phyloP scores from a whole-genome alignment of 2,329 filamentous ascomycete species.

The Botrytis pseudocinerea region DNA sequence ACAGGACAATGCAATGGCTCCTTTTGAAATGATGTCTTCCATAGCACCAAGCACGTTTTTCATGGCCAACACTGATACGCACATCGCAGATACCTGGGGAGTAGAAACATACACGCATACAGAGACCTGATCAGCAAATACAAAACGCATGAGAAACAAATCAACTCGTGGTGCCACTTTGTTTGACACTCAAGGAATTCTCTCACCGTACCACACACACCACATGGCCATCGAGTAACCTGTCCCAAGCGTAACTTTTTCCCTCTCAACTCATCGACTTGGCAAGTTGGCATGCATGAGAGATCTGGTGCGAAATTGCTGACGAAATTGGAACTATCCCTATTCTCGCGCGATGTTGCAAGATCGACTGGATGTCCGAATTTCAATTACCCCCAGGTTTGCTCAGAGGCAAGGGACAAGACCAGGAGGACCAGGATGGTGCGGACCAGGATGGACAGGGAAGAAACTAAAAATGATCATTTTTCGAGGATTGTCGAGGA shows the following conservation, averaged over 20 bases:
- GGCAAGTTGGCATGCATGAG: neutral
- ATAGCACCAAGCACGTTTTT: neutral
- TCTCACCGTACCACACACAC: constrained; percentile 12
- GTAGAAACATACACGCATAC: too few species aligned
- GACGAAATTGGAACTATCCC: constrained; percentile 1
- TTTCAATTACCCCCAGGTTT: constrained; percentile 27
- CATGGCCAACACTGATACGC: neutral
- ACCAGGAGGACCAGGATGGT: neutral
- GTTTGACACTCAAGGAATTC: neutral
- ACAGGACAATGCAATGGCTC: neutral
- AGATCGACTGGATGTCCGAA: constrained; percentile 23
- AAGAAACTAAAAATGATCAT: constrained; percentile 10
- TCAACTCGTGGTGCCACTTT: constrained; percentile 4
- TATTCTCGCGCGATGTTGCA: neutral
- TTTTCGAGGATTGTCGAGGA: neutral
- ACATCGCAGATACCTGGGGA: neutral
- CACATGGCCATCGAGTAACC: neutral
- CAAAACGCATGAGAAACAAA: constrained; percentile 1
- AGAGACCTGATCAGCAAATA: neutral
- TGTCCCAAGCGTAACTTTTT: constrained; percentile 10
- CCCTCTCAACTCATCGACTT: neutral
- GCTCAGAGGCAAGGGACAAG: constrained; percentile 1
- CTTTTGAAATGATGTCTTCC: constrained; percentile 2
- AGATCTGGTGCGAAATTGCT: constrained; percentile 8
- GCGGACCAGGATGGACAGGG: neutral